These are phyloP conservation scores for Grammothele lineata DNA, from an alignment of 768 basidiomycete genomes.

Conservation along the genomic window DNA sequence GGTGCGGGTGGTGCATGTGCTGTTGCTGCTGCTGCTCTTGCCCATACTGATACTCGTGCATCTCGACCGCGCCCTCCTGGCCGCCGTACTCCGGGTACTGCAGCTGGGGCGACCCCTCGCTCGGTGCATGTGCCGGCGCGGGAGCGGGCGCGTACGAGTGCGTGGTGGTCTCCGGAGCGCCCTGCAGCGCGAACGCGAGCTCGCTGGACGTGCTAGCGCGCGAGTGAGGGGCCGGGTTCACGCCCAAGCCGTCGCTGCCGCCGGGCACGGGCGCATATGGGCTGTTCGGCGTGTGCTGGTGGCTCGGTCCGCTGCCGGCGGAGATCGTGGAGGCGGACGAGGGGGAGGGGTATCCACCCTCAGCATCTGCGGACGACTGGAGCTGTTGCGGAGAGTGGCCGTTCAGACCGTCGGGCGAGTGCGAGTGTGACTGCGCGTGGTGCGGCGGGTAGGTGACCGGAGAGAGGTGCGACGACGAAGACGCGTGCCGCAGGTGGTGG, in stretches of 20 bases:
- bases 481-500: slow-evolving; percentile 3
- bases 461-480: slow-evolving; percentile 6
- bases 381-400: background rate
- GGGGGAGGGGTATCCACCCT: slow-evolving; percentile 15
- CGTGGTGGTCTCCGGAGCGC: slow-evolving; percentile 8
- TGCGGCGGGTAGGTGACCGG: slow-evolving; percentile 4
- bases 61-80: background rate
- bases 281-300: slow-evolving; percentile 3
- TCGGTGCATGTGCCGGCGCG: background rate
- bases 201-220: slow-evolving; percentile 14
- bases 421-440: slow-evolving; percentile 4
- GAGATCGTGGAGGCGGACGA: slow-evolving; percentile 15
- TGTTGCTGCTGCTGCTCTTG: slow-evolving; percentile 12
- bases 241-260: too few relatives aligned
- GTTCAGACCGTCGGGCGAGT: slow-evolving; percentile 5
- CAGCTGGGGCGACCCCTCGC: background rate
- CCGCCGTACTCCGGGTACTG: slow-evolving; percentile 8
- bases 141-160: background rate
- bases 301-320: slow-evolving; percentile 11
- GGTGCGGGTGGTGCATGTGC: too few relatives aligned
- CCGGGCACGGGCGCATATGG: too few relatives aligned
- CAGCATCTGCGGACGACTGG: slow-evolving; percentile 1
- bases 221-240: background rate
- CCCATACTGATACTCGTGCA: slow-evolving; percentile 7
- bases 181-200: slow-evolving; percentile 17